phyloP scores from a whole-genome alignment of 768 basidiomycete genomes.

The Grammothele lineata region DNA sequence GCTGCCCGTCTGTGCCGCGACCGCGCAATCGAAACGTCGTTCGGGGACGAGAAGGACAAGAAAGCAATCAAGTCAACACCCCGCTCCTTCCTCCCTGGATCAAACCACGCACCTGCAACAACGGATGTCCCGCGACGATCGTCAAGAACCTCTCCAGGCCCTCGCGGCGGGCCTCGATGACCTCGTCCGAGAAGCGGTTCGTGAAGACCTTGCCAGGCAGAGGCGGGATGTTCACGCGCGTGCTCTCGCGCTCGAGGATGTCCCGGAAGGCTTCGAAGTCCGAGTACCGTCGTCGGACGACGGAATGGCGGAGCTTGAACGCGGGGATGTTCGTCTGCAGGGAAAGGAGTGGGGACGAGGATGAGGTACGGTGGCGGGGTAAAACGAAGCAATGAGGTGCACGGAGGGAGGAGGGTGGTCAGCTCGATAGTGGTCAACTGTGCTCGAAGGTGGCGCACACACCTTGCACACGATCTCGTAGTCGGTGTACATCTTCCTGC shows the following conservation, averaged over 20 bases:
- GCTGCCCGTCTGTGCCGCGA: constrained; percentile 75
- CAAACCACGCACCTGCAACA: constrained; percentile 87
- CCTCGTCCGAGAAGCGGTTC: constrained; percentile 96
- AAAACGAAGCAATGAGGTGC: not conserved
- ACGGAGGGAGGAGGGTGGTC: not conserved
- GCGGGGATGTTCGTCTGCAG: constrained; percentile 95
- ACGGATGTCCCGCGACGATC: constrained; percentile 94
- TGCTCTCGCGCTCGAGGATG: constrained; percentile 94
- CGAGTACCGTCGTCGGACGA: constrained; percentile 60
- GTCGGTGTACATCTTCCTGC: constrained; percentile 99
- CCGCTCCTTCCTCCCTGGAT: no score
- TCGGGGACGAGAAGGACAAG: no score
- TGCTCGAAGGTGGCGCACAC: constrained; percentile 17
- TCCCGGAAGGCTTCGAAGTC: constrained; percentile 91
- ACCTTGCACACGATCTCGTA: constrained; percentile 99
- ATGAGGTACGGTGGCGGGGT: not conserved
- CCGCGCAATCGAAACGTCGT: no score
- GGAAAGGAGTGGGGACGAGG: not conserved
- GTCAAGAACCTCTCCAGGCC: constrained; percentile 93
- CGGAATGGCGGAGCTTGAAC: constrained; percentile 81
- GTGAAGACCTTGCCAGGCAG: constrained; percentile 99
- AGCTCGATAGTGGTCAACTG: not conserved
- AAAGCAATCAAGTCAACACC: no score
- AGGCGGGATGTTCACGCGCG: constrained; percentile 95
- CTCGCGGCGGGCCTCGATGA: constrained; percentile 88